phyloP scores from a whole-genome alignment of 129 eudicot genomes.

The Artemisia argyi region DNA sequence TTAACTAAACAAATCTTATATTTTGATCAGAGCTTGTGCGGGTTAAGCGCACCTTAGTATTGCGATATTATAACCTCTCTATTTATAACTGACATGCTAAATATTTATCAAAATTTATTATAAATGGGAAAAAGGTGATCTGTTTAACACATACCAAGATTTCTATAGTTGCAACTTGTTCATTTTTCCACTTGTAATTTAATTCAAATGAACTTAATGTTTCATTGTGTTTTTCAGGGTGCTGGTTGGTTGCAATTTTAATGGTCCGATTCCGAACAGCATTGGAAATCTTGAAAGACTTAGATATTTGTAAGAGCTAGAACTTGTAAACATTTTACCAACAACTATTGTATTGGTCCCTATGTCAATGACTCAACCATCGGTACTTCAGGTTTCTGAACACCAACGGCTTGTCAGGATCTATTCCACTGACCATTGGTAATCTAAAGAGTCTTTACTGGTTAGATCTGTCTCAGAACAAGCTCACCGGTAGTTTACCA shows the following conservation, averaged over 20 bases:
- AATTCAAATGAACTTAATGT: neutral
- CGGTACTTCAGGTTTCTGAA: conserved; percentile 58
- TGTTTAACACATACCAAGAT: neutral
- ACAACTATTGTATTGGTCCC: neutral
- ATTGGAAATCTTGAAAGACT: conserved; percentile 65
- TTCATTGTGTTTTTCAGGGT: conserved; percentile 24
- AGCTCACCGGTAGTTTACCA: conserved; percentile 60
- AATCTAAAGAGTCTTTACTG: conserved; percentile 55
- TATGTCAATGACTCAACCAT: neutral
- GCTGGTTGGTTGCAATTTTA: conserved; percentile 67
- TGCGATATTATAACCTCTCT: too few species aligned
- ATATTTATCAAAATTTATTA: too few species aligned
- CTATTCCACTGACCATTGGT: conserved; percentile 77
- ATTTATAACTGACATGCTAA: too few species aligned
- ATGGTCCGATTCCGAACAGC: conserved; percentile 58
- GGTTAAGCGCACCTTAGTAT: too few species aligned
- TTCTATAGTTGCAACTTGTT: neutral
- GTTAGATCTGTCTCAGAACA: conserved; percentile 71
- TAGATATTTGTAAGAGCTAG: conserved; percentile 52
- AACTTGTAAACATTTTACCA: neutral
- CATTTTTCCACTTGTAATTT: neutral
- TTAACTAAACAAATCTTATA: too few species aligned
- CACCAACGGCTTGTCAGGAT: conserved; percentile 55
- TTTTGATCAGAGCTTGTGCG: too few species aligned
- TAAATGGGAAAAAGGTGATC: neutral